Evolutionary conservation across 2,329 filamentous ascomycete genomes (phyloP).

Genomic region (Canariomyces notabilis): DNA sequence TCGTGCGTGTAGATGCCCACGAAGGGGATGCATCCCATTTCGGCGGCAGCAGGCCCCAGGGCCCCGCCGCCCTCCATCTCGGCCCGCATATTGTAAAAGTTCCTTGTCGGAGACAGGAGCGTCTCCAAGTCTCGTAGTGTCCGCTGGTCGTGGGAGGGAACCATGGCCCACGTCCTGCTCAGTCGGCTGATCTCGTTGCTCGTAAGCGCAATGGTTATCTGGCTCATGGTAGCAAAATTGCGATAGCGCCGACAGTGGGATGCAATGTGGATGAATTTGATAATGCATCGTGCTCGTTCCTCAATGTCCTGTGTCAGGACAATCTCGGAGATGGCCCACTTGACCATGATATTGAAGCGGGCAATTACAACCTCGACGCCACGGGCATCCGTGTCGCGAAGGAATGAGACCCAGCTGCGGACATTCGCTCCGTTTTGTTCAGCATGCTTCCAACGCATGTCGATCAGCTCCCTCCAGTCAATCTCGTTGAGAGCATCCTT

Average conservation of each 20-base stretch:
- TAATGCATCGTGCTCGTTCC: slow-evolving; percentile 70
- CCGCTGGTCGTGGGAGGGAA: slow-evolving; percentile 60
- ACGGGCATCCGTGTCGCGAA: slow-evolving; percentile 64
- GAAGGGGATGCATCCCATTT: slow-evolving; percentile 75
- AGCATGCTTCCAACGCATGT: slow-evolving; percentile 74
- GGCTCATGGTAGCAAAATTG: slow-evolving; percentile 80
- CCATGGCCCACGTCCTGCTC: slow-evolving; percentile 64
- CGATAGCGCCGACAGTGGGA: slow-evolving; percentile 68
- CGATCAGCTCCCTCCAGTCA: slow-evolving; percentile 82
- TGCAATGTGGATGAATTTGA: slow-evolving; percentile 79
- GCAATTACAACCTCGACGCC: slow-evolving; percentile 81
- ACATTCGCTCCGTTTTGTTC: slow-evolving; percentile 51
- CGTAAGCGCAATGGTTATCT: slow-evolving; percentile 71
- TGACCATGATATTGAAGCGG: slow-evolving; percentile 83
- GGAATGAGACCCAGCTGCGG: slow-evolving; percentile 76
- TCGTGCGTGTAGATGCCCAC: slow-evolving; percentile 82
- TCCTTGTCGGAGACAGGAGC: slow-evolving; percentile 70
- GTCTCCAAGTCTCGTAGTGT: slow-evolving; percentile 65
- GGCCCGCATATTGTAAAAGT: slow-evolving; percentile 69
- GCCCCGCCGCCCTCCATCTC: slow-evolving; percentile 69
- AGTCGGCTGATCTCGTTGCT: slow-evolving; percentile 68
- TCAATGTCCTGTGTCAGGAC: slow-evolving; percentile 66
- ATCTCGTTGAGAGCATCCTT: slow-evolving; percentile 83
- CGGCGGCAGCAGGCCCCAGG: slow-evolving; percentile 40
- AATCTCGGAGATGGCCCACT: slow-evolving; percentile 77